Conservation (phyloP, 768 basidiomycete species). For the Boletus bicolor region DNA sequence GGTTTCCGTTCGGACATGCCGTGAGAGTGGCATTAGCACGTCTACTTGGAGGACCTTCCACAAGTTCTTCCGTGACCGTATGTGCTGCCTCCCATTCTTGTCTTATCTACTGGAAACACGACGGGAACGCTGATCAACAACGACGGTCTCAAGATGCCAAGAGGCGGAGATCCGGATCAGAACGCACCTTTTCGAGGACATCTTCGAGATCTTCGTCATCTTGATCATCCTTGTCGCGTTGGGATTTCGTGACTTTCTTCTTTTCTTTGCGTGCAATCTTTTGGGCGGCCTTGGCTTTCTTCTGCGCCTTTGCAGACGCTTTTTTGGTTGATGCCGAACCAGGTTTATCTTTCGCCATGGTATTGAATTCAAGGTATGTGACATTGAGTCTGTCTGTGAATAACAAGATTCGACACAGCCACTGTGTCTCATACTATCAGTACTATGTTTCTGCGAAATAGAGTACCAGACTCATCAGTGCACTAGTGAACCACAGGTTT, state of each 20-base stretch:
- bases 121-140: neutral
- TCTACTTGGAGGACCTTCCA: constrained; percentile 76
- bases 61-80: constrained; percentile 80
- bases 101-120: constrained; percentile 56
- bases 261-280: constrained; percentile 69
- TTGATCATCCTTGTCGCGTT: constrained; percentile 50
- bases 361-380: neutral
- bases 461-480: too few species aligned
- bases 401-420: too few species aligned
- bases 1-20: constrained; percentile 73
- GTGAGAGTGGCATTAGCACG: constrained; percentile 83
- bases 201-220: constrained; percentile 79
- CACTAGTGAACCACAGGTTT: too few species aligned
- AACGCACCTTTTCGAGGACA: constrained; percentile 71
- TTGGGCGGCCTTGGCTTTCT: constrained; percentile 63
- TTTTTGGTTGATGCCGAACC: constrained; percentile 34
- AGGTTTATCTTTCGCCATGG: constrained; percentile 23
- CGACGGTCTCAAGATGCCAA: neutral
- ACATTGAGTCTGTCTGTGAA: neutral
- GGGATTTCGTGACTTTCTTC: constrained; percentile 49
- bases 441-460: too few species aligned
- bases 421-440: too few species aligned
- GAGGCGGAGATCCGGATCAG: neutral
- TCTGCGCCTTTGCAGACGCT: constrained; percentile 51
- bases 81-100: constrained; percentile 83